Evolutionary conservation across 2,329 filamentous ascomycete species (phyloP), one percentile per base, ranked within the genome.

Genomic region (Daldinia eschscholtzii): DNA sequence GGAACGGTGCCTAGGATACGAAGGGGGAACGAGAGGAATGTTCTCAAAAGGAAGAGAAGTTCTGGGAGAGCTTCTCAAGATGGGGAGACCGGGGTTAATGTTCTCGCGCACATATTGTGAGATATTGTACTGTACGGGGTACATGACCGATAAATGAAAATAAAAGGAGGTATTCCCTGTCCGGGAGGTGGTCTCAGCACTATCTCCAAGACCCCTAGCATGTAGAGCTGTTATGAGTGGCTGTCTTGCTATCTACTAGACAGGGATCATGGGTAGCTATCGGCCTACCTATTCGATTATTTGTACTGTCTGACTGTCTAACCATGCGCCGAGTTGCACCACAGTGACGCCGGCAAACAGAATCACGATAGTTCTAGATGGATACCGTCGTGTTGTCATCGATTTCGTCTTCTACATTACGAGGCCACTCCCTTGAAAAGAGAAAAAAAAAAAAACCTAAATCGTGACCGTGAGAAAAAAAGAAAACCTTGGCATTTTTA

Each of bases 1-100:
- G 69, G 39, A 58, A 67, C 57, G 63, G 52, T 46, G 61, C 60
- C 69, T 60, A 48, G 63, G 69, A 69, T 69, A 69, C 65, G 65
- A 69, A 69, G 63, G 69, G 66, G 66, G 33, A 71, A 71, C 69
- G 63, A 71, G 63, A 67, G 69, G 69, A 71, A 71, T 71, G 69
- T 71, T 62, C 59, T 35, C 30, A 39, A 62, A 61, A 10, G 65
- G 50, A 64, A 59, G 48, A 61, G 60, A 65, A 66, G 60, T 46
- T 55, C 59, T 68, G 60, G 41, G 58, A 57, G 48, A 55, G 52
- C 30, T 37, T 39, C 58, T 48, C 48, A 56, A 61, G 65, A 67
- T 64, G 52, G 52, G 44, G 59, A 33, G 59, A 58, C 62, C 60
- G 61, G 69, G 69, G 52, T 61, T 56, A 20, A 53, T 28, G 59